Evolutionary conservation across 179 eudicot species (phyloP).

Genomic region (Kewa caespitosa): DNA sequence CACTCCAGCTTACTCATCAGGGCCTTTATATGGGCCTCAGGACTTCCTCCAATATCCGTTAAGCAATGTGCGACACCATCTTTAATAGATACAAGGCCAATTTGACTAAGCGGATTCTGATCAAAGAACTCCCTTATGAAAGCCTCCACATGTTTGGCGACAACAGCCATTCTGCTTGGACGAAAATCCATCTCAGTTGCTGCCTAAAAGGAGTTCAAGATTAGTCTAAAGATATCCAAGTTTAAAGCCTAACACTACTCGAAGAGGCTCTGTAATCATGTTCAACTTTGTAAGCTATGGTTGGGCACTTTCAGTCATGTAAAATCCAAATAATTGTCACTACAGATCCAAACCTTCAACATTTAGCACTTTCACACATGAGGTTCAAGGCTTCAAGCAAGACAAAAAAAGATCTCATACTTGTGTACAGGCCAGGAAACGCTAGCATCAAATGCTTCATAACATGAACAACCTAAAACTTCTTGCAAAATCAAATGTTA

Average conservation of each 20-base stretch:
- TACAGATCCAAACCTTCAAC: background rate
- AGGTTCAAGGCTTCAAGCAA: background rate
- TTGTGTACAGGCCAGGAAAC: background rate
- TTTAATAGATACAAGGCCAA: conserved; percentile 69
- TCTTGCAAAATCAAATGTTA: background rate
- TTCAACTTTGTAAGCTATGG: background rate
- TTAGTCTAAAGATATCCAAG: background rate
- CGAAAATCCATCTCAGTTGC: conserved; percentile 82
- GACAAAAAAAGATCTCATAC: too few relatives aligned
- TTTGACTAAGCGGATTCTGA: conserved; percentile 92
- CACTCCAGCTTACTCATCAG: conserved; percentile 78
- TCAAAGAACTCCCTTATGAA: conserved; percentile 92
- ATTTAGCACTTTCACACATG: background rate
- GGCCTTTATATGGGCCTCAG: conserved; percentile 85
- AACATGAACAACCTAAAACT: background rate
- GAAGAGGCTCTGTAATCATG: background rate
- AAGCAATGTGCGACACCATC: conserved; percentile 87
- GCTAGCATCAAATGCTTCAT: background rate
- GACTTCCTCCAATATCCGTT: conserved; percentile 94
- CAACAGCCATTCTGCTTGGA: conserved; percentile 84
- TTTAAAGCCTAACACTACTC: background rate
- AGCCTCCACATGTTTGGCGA: conserved; percentile 80
- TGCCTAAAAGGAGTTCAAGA: conserved; percentile 46
- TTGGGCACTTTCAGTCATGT: background rate
- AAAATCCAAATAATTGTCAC: background rate